These are phyloP conservation scores for Ustilago bromivora DNA, from an alignment of 1,284 basidiomycete species.

Conservation along the genomic window DNA sequence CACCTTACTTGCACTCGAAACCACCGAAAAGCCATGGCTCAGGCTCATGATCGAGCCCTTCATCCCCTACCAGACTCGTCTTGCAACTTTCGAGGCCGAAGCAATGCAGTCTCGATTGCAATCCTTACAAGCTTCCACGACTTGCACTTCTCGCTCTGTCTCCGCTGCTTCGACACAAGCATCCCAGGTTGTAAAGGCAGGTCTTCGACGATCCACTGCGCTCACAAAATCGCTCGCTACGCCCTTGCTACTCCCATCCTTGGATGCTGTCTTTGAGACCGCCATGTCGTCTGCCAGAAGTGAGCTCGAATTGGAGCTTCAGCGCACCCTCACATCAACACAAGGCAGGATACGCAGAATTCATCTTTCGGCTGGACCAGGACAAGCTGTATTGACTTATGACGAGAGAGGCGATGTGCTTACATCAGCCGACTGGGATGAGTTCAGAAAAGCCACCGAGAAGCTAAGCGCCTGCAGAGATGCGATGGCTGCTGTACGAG, in stretches of 20 bases:
- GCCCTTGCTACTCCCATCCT: slow-evolving; percentile 19
- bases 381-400: slow-evolving; percentile 25
- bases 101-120: slow-evolving; percentile 40
- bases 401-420: slow-evolving; percentile 44
- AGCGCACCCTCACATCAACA: slow-evolving; percentile 8
- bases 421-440: slow-evolving; percentile 36
- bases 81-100: slow-evolving; percentile 39
- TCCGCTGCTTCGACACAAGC: slow-evolving; percentile 24
- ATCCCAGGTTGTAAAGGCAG: slow-evolving; percentile 22
- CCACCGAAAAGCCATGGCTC: slow-evolving; percentile 32
- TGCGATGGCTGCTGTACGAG: slow-evolving; percentile 17
- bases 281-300: slow-evolving; percentile 2
- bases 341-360: slow-evolving; percentile 27
- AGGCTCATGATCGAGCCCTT: slow-evolving; percentile 41
- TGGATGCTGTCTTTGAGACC: slow-evolving; percentile 25
- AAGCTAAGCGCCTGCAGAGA: slow-evolving; percentile 35
- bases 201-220: slow-evolving; percentile 16
- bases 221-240: slow-evolving; percentile 44
- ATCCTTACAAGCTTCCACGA: slow-evolving; percentile 13
- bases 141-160: slow-evolving; percentile 5
- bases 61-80: slow-evolving; percentile 38
- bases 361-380: slow-evolving; percentile 18
- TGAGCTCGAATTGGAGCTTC: slow-evolving; percentile 12
- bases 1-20: slow-evolving; percentile 17
- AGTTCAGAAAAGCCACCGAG: slow-evolving; percentile 37